Evolutionary conservation across 2,329 filamentous ascomycete species (phyloP), one percentile per base, ranked within the genome.

Genomic region (Ophiobolus disseminans): DNA sequence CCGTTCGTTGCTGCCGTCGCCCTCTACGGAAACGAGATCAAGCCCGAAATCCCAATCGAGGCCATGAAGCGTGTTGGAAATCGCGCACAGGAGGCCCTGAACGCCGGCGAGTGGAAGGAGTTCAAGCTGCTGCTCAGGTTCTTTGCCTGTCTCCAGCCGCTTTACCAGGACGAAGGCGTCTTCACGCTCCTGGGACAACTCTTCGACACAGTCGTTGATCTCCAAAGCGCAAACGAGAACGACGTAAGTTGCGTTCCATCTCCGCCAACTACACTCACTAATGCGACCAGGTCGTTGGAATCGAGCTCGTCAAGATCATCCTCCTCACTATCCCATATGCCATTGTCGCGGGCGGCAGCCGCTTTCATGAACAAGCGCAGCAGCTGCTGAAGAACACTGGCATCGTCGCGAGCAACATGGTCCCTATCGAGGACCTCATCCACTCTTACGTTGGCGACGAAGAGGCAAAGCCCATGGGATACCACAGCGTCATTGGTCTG

Each of bases 241-340:
- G 93, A 97, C 76, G 91, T 94, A 75, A 79, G 88, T 80, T 5
- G 13, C 16, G n/a, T 0, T 0, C 7, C 1, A 13, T 3, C 20
- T 19, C 4, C 5, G 13, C 10, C 1, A 28, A 37, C 8, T 21
- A 11, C 57, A 65, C 34, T 42, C 39, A 50, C 50, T 53, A 55
- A 62, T 57, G 21, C 2, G 17, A 17, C 9, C 25, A 85, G 80
- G 75, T 83, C 34, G 75, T 88, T 40, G 84, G 85, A 16, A 75
- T 95, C 32, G 94, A 97, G 76, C 83, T 99, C 25, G 91, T 97
- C 72, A 97, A 97, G 76, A 92, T 97, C 62, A 97, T 99, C 58
- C 84, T 97, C 35, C 84, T 97, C 39, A 96, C 93, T 0, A 89
- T 99, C 49, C 93, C 94, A 0, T 99, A 97, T 72, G 87, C 89